Evolutionary conservation across 345 rosid genomes (phyloP).

Genomic region (Linum tenue): DNA sequence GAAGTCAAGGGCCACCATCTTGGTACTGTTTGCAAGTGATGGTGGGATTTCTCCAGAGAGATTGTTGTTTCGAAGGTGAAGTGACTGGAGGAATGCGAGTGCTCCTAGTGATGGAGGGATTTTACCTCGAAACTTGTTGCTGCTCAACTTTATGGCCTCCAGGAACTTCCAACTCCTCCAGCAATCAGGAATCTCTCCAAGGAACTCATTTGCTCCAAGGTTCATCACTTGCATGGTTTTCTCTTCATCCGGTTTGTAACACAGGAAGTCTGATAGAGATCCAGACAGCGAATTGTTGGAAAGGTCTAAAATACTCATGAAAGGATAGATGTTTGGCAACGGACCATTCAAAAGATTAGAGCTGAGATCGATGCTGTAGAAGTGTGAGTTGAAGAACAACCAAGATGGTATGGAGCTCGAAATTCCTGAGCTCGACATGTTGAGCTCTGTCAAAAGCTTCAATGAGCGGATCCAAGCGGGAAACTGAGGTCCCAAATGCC

Average conservation of each 20-base stretch:
- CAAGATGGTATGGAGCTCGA: conserved; percentile 15
- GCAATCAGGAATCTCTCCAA: conserved; percentile 22
- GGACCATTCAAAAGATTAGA: conserved; percentile 16
- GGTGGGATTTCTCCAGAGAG: conserved; percentile 10
- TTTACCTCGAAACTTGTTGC: conserved; percentile 12
- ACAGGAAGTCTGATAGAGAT: conserved; percentile 12
- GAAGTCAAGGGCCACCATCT: background rate
- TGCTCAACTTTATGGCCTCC: conserved; percentile 5
- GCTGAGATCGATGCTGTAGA: conserved; percentile 11
- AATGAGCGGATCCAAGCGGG: conserved; percentile 19
- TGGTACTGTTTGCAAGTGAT: background rate
- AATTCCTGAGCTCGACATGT: conserved; percentile 17
- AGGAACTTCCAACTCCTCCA: conserved; percentile 16
- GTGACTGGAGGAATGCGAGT: conserved; percentile 9
- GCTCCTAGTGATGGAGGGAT: conserved; percentile 20
- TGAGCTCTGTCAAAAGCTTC: conserved; percentile 7
- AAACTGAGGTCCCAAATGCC: conserved; percentile 22
- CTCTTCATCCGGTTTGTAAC: background rate
- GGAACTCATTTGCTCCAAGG: conserved; percentile 13
- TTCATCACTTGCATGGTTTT: conserved; percentile 5
- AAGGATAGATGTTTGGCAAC: conserved; percentile 9
- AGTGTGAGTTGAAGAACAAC: background rate
- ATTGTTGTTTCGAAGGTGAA: conserved; percentile 12
- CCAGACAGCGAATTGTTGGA: conserved; percentile 23
- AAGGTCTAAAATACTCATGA: conserved; percentile 8